Conservation (phyloP, 2,329 filamentous ascomycete species). For the Taxawa tesnikishii region DNA sequence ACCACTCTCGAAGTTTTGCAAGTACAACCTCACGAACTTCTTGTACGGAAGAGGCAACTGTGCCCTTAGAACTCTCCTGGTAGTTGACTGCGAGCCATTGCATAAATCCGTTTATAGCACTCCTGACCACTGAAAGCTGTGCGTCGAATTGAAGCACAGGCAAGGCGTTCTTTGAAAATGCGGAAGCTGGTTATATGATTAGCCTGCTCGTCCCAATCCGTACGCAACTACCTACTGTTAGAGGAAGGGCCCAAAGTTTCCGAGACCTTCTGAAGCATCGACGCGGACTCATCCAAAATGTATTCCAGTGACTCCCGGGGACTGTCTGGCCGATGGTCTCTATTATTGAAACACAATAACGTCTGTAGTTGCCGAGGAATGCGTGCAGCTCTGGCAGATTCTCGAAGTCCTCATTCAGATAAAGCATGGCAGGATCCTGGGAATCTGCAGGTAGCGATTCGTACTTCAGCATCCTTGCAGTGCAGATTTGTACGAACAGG, state of each 20-base stretch:
- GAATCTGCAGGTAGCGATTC: conserved; percentile 76
- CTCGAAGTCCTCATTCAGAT: conserved; percentile 87
- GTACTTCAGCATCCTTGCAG: conserved; percentile 72
- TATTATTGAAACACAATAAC: conserved; percentile 79
- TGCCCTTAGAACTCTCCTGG: background rate
- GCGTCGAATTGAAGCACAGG: conserved; percentile 73
- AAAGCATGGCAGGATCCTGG: conserved; percentile 65
- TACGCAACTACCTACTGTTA: background rate
- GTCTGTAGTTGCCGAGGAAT: conserved; percentile 88
- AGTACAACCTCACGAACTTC: background rate
- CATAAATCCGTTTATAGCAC: conserved; percentile 7
- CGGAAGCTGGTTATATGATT: conserved; percentile 12
- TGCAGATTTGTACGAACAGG: conserved; percentile 70
- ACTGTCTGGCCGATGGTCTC: conserved; percentile 75
- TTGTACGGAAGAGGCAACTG: background rate
- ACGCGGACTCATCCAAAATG: conserved; percentile 69
- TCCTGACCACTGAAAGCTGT: conserved; percentile 29
- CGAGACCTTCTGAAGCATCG: conserved; percentile 48
- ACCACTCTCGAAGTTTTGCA: background rate
- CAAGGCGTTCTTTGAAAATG: conserved; percentile 52
- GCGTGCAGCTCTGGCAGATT: conserved; percentile 88
- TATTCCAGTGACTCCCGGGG: conserved; percentile 75
- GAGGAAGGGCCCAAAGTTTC: conserved; percentile 4
- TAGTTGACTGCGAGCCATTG: conserved; percentile 2
- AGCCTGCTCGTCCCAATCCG: conserved; percentile 4